A percentile compares a stretch with the other conserved stretches of the same genome.
Conservation (phyloP, 345 rosid genomes). For the Rhizophora apiculata region DNA sequence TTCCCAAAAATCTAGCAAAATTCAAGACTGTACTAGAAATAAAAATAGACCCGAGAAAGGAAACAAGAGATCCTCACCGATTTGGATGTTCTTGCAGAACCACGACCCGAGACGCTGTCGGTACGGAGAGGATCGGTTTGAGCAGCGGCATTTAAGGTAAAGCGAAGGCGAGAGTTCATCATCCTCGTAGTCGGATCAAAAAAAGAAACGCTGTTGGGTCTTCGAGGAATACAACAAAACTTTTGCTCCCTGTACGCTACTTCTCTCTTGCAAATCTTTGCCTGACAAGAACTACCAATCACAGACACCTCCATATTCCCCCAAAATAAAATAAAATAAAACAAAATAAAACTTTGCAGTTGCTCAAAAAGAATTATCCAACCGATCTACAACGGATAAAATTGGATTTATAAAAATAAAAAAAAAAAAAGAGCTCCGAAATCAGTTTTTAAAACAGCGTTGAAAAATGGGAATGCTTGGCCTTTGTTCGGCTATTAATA, state of each 20-base stretch:
- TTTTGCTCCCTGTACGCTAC: conserved; percentile 35
- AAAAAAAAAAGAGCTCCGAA: no score
- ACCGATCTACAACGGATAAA: no score
- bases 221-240: conserved; percentile 24
- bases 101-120: conserved; percentile 3
- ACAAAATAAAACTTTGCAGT: background rate
- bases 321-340: background rate
- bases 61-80: conserved; percentile 40
- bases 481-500: background rate
- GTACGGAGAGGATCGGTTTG: conserved; percentile 42
- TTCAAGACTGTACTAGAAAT: background rate
- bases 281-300: conserved; percentile 50
- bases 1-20: background rate
- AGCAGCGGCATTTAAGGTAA: conserved; percentile 38
- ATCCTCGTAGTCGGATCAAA: conserved; percentile 17
- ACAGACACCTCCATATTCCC: conserved; percentile 60
- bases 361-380: no score
- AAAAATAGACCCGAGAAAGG: background rate
- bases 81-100: conserved; percentile 32
- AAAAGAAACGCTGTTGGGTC: conserved; percentile 35
- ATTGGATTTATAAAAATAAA: no score
- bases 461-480: background rate
- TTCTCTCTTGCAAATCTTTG: conserved; percentile 36
- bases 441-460: background rate
- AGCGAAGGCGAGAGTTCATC: conserved; percentile 34